These are phyloP conservation scores for Nigrospora sphaerica DNA, from an alignment of 2,329 filamentous ascomycete genomes.

Conservation along the genomic window DNA sequence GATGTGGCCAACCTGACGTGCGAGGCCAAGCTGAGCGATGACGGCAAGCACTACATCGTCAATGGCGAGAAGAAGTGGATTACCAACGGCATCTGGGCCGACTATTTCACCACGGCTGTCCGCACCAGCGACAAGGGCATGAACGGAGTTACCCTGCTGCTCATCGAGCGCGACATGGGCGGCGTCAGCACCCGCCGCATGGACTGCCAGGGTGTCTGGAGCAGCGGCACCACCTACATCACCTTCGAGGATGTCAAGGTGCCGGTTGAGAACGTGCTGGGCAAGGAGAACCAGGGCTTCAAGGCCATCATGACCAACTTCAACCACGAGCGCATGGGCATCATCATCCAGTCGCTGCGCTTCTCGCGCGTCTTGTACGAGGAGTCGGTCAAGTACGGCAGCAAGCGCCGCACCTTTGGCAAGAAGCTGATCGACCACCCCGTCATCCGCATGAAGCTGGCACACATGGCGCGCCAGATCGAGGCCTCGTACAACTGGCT, in stretches of 20 bases:
- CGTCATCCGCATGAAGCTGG: slow-evolving; percentile 94
- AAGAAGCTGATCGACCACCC: slow-evolving; percentile 95
- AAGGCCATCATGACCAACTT: slow-evolving; percentile 99
- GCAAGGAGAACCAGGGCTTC: slow-evolving; percentile 98
- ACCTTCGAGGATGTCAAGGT: slow-evolving; percentile 99
- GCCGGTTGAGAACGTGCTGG: slow-evolving; percentile 95
- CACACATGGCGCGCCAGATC: slow-evolving; percentile 96
- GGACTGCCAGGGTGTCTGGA: slow-evolving; percentile 98
- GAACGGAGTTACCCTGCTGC: slow-evolving; percentile 84
- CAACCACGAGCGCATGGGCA: slow-evolving; percentile 98
- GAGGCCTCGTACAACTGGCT: slow-evolving; percentile 97
- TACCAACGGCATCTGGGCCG: slow-evolving; percentile 92
- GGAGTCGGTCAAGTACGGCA: slow-evolving; percentile 91
- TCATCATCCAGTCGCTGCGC: slow-evolving; percentile 94
- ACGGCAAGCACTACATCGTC: slow-evolving; percentile 98
- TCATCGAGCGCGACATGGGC: slow-evolving; percentile 79
- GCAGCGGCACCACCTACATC: slow-evolving; percentile 90
- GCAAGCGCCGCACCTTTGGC: slow-evolving; percentile 95
- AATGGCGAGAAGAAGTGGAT: slow-evolving; percentile 99
- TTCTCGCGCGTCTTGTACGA: slow-evolving; percentile 97
- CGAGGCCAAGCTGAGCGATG: slow-evolving; percentile 88
- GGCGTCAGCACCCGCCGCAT: slow-evolving; percentile 91
- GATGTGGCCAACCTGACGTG: slow-evolving; percentile 95
- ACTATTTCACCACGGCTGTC: slow-evolving; percentile 97
- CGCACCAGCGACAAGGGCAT: slow-evolving; percentile 84